These are phyloP conservation scores for Boletus rubropictus DNA, from an alignment of 768 basidiomycete species.

Conservation along the genomic window DNA sequence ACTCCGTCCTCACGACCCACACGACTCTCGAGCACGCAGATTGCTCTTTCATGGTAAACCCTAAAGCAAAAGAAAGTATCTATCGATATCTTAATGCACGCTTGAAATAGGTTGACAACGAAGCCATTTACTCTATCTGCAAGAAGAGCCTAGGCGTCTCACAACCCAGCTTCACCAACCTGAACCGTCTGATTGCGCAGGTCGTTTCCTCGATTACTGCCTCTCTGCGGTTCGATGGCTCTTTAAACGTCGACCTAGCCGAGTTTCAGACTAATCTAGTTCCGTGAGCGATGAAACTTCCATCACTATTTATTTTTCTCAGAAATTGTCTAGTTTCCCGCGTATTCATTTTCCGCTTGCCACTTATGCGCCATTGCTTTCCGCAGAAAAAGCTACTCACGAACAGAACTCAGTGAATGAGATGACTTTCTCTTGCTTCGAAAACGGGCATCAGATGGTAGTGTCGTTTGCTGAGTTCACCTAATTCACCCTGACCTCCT, in stretches of 20 bases:
- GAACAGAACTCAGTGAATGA: slow-evolving; percentile 97
- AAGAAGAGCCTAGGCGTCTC: slow-evolving; percentile 85
- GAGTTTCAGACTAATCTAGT: slow-evolving; percentile 99
- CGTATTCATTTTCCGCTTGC: slow-evolving; percentile 98
- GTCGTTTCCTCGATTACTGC: slow-evolving; percentile 98
- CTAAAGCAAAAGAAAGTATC: not conserved
- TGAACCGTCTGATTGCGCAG: slow-evolving; percentile 96
- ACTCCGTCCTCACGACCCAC: slow-evolving; percentile 95
- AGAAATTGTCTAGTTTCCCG: slow-evolving; percentile 61
- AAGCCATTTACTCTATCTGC: slow-evolving; percentile 99
- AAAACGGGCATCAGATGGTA: slow-evolving; percentile 94
- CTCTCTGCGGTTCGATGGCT: slow-evolving; percentile 94
- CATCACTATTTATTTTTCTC: not conserved
- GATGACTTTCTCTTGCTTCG: slow-evolving; percentile 98
- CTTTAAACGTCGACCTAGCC: slow-evolving; percentile 93
- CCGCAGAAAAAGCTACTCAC: slow-evolving; percentile 91
- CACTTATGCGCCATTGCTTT: slow-evolving; percentile 91
- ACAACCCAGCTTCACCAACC: slow-evolving; percentile 85
- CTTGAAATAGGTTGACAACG: slow-evolving; percentile 79
- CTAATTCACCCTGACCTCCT: slow-evolving; percentile 2
- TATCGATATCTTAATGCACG: slow-evolving; percentile 6
- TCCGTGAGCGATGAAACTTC: slow-evolving; percentile 53
- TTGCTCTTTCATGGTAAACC: slow-evolving; percentile 94
- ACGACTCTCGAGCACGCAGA: slow-evolving; percentile 99
- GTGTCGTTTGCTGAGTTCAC: not conserved